Percentiles rank a stretch among this genome's conserved stretches.
phyloP scores from a whole-genome alignment of 768 basidiomycete species.

The Termitomyces sp. region DNA sequence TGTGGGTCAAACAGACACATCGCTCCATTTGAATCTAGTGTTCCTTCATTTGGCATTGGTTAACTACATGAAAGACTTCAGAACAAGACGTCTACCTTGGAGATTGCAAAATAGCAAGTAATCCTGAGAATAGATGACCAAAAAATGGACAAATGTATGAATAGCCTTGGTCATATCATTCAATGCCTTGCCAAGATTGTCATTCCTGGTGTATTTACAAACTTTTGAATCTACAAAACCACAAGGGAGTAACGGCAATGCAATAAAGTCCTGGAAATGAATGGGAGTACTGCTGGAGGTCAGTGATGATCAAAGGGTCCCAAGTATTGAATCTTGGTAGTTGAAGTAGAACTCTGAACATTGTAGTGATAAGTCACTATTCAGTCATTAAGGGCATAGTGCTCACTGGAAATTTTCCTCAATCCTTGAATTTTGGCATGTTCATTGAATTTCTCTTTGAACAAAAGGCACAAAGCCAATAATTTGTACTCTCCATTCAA shows the following conservation, averaged over 20 bases:
- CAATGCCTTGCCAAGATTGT: conserved; percentile 12
- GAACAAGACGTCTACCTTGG: conserved; percentile 14
- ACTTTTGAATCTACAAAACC: conserved; percentile 14
- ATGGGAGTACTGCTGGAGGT: conserved; percentile 5
- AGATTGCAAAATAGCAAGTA: conserved; percentile 21
- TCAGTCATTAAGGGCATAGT: background rate
- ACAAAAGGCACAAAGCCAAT: conserved; percentile 9
- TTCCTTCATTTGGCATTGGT: background rate
- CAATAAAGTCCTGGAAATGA: conserved; percentile 16
- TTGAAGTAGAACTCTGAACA: conserved; percentile 23
- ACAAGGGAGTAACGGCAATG: conserved; percentile 22
- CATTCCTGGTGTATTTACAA: conserved; percentile 24
- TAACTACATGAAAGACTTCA: background rate
- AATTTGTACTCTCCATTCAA: conserved; percentile 13
- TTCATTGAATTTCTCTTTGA: conserved; percentile 15
- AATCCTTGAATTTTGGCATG: background rate
- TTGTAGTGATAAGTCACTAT: background rate
- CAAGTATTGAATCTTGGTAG: conserved; percentile 6
- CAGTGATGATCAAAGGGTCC: background rate
- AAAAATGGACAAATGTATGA: conserved; percentile 21
- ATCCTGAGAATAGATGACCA: conserved; percentile 15
- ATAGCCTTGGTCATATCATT: conserved; percentile 13
- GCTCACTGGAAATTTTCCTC: background rate
- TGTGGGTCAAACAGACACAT: background rate
- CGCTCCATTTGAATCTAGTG: background rate